These are phyloP conservation scores for Diaporthe capsici DNA, from an alignment of 2,329 filamentous ascomycete species.

Conservation along the genomic window DNA sequence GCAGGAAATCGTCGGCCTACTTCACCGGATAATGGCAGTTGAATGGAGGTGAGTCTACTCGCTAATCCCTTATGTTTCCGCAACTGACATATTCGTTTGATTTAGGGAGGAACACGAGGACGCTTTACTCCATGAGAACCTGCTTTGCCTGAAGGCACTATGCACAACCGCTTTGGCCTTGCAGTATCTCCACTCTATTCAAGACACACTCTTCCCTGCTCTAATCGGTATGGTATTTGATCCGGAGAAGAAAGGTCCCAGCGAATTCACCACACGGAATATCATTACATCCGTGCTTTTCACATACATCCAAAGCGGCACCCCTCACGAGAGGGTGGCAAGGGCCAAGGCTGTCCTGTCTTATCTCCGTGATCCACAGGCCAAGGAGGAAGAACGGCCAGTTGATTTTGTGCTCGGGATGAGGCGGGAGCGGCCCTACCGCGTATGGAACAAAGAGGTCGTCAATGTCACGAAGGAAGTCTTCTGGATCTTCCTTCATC, in stretches of 20 bases:
- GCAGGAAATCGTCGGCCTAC: slow-evolving; percentile 87
- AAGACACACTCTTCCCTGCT: slow-evolving; percentile 85
- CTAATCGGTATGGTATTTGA: slow-evolving; percentile 93
- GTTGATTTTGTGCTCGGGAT: slow-evolving; percentile 92
- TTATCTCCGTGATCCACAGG: slow-evolving; percentile 85
- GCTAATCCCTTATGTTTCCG: background rate
- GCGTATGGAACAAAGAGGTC: slow-evolving; percentile 94
- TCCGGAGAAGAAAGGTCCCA: slow-evolving; percentile 97
- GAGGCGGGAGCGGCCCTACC: slow-evolving; percentile 88
- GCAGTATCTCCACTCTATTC: slow-evolving; percentile 84
- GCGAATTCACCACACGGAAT: slow-evolving; percentile 93
- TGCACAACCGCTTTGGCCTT: slow-evolving; percentile 92
- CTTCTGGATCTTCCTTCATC: slow-evolving; percentile 99
- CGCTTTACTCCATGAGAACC: slow-evolving; percentile 88
- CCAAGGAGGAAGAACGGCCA: slow-evolving; percentile 81
- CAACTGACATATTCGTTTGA: slow-evolving; percentile 46
- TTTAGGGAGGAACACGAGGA: slow-evolving; percentile 94
- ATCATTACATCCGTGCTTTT: slow-evolving; percentile 92
- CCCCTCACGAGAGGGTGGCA: slow-evolving; percentile 71
- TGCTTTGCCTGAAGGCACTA: slow-evolving; percentile 93
- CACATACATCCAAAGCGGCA: slow-evolving; percentile 83
- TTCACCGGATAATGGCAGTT: slow-evolving; percentile 93
- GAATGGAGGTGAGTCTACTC: slow-evolving; percentile 85
- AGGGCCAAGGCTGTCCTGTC: slow-evolving; percentile 81
- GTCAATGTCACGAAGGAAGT: slow-evolving; percentile 96